Evolutionary conservation across 176 grass and related monocot species (phyloP).

Genomic region (Aegilops bicornis): DNA sequence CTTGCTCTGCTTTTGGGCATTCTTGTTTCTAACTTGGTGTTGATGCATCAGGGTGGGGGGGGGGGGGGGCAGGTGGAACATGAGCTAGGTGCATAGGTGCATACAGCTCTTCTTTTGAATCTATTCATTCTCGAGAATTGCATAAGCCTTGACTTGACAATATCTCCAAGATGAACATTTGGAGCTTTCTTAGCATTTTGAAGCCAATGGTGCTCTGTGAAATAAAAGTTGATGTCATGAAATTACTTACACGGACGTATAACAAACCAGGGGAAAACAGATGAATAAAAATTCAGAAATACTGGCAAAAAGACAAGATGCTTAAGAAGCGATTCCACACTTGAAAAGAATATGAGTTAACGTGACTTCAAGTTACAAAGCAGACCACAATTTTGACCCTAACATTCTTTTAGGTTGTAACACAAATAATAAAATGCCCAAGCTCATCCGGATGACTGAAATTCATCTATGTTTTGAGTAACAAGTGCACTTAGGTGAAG

Average conservation of each 20-base stretch:
- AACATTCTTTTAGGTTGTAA: not conserved
- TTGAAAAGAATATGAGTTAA: not conserved
- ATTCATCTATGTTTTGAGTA: not conserved
- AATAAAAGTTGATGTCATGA: not conserved
- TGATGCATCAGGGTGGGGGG: too few relatives aligned
- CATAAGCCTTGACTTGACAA: conserved; percentile 98
- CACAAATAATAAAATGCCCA: conserved; percentile 8
- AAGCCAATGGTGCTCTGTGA: conserved; percentile 89
- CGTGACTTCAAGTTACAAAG: conserved; percentile 11
- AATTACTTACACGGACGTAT: not conserved
- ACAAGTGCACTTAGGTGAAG: not conserved
- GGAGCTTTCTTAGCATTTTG: conserved; percentile 99
- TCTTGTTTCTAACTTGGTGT: too few relatives aligned
- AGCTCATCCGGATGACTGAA: not conserved
- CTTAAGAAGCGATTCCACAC: not conserved
- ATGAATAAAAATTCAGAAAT: not conserved
- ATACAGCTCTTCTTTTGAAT: too few relatives aligned
- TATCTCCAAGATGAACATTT: conserved; percentile 98
- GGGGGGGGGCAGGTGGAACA: too few relatives aligned
- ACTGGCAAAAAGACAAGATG: not conserved
- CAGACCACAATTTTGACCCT: not conserved
- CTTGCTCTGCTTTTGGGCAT: too few relatives aligned
- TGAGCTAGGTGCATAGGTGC: too few relatives aligned
- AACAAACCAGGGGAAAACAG: not conserved
- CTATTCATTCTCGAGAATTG: conserved; percentile 99